These are phyloP conservation scores for Solanum virginianum DNA, from an alignment of 257 asterid genomes.

Conservation along the genomic window DNA sequence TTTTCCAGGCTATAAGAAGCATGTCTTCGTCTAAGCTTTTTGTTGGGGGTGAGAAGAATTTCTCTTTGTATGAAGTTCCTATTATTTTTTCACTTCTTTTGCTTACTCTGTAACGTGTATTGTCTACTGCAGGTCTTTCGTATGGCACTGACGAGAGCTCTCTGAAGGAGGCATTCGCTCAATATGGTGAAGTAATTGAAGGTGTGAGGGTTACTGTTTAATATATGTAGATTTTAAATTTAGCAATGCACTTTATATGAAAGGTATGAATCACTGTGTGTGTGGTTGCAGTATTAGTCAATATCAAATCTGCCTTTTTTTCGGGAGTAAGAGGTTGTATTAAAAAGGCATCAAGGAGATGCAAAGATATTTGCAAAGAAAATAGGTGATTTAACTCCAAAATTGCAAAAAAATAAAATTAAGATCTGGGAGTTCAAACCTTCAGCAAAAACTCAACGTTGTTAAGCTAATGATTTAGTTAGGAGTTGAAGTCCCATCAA, in stretches of 20 bases:
- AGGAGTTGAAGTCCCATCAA: too few species aligned
- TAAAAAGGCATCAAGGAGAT: too few species aligned
- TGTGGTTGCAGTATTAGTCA: not conserved
- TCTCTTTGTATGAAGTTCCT: not conserved
- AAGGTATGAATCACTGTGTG: not conserved
- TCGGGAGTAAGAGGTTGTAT: too few species aligned
- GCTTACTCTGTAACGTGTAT: not conserved
- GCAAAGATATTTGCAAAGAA: too few species aligned
- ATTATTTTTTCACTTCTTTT: not conserved
- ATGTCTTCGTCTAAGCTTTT: constrained; percentile 65
- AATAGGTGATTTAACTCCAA: too few species aligned
- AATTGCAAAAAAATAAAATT: too few species aligned
- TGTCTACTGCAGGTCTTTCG: constrained; percentile 49
- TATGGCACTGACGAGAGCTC: constrained; percentile 55
- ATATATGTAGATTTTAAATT: not conserved
- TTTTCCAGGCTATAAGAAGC: constrained; percentile 68
- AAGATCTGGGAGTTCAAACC: too few species aligned
- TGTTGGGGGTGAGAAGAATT: constrained; percentile 55
- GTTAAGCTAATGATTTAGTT: too few species aligned
- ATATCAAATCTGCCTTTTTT: not conserved
- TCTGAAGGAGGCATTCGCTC: constrained; percentile 61
- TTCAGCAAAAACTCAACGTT: too few species aligned
- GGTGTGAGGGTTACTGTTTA: constrained; percentile 19
- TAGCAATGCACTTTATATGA: not conserved
- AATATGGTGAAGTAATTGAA: constrained; percentile 64